Evolutionary conservation across 2,329 filamentous ascomycete species (phyloP).

Genomic region (Hypoxylon sp.): DNA sequence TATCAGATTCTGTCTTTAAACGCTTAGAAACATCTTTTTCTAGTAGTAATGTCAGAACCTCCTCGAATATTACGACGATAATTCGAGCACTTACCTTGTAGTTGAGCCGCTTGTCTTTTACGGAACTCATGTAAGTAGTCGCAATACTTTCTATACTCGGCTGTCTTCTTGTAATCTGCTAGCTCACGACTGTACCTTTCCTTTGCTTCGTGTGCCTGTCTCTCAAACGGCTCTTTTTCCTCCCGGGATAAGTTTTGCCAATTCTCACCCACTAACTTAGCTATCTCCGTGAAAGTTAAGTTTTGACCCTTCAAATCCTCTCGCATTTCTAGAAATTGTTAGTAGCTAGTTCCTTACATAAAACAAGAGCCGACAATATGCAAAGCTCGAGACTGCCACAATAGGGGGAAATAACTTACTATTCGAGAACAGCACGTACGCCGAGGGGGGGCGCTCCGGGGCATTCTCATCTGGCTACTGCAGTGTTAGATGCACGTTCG

Average conservation of each 20-base stretch:
- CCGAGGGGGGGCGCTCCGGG: constrained; percentile 83
- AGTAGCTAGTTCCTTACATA: constrained; percentile 3
- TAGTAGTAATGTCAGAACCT: constrained; percentile 49
- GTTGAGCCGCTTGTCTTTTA: constrained; percentile 74
- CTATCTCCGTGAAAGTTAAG: constrained; percentile 85
- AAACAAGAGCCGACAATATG: too few relatives aligned
- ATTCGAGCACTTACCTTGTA: constrained; percentile 64
- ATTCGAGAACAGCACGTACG: constrained; percentile 89
- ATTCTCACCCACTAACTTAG: constrained; percentile 84
- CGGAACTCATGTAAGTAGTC: constrained; percentile 85
- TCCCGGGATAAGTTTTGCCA: constrained; percentile 79
- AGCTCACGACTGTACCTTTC: constrained; percentile 83
- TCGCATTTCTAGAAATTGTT: constrained; percentile 72
- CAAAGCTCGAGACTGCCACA: too few relatives aligned
- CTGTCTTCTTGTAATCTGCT: constrained; percentile 82
- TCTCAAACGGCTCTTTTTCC: constrained; percentile 81
- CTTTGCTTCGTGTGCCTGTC: constrained; percentile 79
- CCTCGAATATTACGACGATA: neutral
- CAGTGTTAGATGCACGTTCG: constrained; percentile 30
- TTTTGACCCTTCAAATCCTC: constrained; percentile 83
- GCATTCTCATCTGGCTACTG: constrained; percentile 81
- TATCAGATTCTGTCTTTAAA: constrained; percentile 62
- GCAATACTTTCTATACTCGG: constrained; percentile 76
- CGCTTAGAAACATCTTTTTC: constrained; percentile 67
- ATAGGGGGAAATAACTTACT: constrained; percentile 66